Conservation (phyloP, 139 green algal genomes). For the Chlamydomonas sp. region DNA sequence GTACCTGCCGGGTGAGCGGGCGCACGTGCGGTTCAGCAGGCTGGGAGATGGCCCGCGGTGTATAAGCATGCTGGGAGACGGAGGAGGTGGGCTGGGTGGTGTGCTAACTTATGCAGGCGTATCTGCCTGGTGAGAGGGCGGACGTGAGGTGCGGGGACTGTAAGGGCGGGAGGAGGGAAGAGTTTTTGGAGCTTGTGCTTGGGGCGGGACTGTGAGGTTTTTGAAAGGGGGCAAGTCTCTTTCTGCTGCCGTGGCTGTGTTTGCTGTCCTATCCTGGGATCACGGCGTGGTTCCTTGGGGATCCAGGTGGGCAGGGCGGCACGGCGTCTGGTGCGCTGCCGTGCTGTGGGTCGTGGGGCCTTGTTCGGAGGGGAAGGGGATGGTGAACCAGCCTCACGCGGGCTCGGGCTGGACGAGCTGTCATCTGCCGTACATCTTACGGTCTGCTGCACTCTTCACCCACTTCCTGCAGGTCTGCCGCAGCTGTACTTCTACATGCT, state of each 20-base stretch:
- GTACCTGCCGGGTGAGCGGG: conserved; percentile 59
- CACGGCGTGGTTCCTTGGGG: background rate
- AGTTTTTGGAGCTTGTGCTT: background rate
- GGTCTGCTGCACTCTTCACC: background rate
- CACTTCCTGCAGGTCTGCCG: conserved; percentile 68
- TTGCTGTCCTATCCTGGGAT: no score
- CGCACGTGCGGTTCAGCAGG: background rate
- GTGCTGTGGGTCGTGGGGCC: no score
- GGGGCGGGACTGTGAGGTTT: background rate
- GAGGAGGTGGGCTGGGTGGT: background rate
- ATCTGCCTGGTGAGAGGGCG: conserved; percentile 42
- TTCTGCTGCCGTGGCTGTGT: background rate
- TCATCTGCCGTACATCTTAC: background rate
- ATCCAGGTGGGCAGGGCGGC: background rate
- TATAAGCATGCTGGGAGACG: background rate
- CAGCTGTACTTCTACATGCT: conserved; percentile 92
- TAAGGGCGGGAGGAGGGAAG: background rate
- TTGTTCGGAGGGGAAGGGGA: no score
- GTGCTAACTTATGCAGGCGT: conserved; percentile 28
- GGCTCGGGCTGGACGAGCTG: background rate
- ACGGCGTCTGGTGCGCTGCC: no score
- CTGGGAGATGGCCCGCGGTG: background rate
- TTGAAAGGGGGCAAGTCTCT: background rate
- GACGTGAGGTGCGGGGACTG: background rate
- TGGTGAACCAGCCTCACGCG: background rate